Conservation (phyloP, 2,329 filamentous ascomycete genomes). For the Ophiostoma piceae region DNA sequence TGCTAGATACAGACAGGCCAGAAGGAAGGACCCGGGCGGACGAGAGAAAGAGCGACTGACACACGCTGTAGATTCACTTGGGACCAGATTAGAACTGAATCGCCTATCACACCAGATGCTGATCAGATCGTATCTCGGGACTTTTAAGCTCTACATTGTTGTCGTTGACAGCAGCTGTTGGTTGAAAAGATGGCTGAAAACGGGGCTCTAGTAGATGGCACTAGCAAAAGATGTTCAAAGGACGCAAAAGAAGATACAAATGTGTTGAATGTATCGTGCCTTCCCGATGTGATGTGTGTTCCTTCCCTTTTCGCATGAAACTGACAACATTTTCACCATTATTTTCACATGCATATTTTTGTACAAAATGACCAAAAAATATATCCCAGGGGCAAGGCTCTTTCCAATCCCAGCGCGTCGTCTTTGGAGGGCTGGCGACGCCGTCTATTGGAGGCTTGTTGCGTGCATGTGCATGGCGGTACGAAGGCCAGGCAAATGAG, state of each 20-base stretch:
- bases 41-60: background rate
- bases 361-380: slow-evolving; percentile 2
- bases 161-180: background rate
- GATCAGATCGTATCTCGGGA: background rate
- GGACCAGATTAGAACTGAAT: background rate
- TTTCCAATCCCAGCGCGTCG: background rate
- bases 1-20: background rate
- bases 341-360: slow-evolving; percentile 5
- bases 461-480: background rate
- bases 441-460: background rate
- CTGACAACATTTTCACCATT: background rate
- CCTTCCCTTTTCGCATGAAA: slow-evolving; percentile 2
- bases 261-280: background rate
- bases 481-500: background rate
- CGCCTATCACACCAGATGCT: background rate
- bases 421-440: slow-evolving; percentile 1
- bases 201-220: background rate
- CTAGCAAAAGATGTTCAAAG: background rate
- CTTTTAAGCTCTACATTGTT: background rate
- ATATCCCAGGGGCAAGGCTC: background rate
- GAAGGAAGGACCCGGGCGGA: slow-evolving; percentile 1
- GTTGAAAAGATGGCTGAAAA: background rate
- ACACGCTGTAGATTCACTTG: background rate
- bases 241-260: background rate
- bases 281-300: slow-evolving; percentile 4